Evolutionary conservation across 2,329 filamentous ascomycete genomes (phyloP).

Genomic region (Curvularia verruculosa): DNA sequence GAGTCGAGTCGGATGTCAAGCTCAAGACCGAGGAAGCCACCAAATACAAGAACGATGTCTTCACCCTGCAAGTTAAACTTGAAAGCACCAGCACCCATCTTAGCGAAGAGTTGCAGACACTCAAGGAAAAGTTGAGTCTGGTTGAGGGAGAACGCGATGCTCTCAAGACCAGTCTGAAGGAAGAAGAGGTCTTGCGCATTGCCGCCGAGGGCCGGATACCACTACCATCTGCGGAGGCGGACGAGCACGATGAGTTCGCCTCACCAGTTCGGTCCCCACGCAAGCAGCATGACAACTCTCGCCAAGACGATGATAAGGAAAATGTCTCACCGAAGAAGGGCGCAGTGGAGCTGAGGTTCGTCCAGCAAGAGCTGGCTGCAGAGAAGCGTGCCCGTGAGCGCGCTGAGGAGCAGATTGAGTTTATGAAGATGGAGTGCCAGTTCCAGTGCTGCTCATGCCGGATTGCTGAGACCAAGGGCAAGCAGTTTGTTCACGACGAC

Average conservation of each 20-base stretch:
- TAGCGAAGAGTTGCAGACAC: conserved; percentile 70
- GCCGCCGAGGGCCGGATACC: conserved; percentile 74
- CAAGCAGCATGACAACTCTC: conserved; percentile 55
- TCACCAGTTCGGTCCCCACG: conserved; percentile 62
- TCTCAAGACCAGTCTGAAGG: conserved; percentile 72
- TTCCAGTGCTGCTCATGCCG: conserved; percentile 70
- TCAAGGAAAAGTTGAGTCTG: conserved; percentile 67
- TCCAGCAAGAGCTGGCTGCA: conserved; percentile 58
- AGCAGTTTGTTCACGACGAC: conserved; percentile 48
- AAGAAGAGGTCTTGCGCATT: conserved; percentile 74
- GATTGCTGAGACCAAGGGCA: conserved; percentile 48
- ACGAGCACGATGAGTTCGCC: conserved; percentile 65
- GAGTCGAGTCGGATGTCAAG: conserved; percentile 39
- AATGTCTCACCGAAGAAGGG: conserved; percentile 54
- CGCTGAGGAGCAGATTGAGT: conserved; percentile 75
- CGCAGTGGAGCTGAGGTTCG: conserved; percentile 53
- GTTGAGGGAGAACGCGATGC: conserved; percentile 77
- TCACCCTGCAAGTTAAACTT: conserved; percentile 55
- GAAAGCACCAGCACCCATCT: conserved; percentile 67
- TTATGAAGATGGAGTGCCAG: conserved; percentile 75
- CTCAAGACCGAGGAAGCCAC: conserved; percentile 43
- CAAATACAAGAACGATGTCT: conserved; percentile 51
- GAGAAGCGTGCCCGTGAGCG: conserved; percentile 68
- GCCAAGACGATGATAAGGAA: conserved; percentile 53
- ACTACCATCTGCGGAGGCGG: conserved; percentile 60